Conservation (phyloP, 192 early-diverging fungal species). For the Chytriomyces hyalinus region DNA sequence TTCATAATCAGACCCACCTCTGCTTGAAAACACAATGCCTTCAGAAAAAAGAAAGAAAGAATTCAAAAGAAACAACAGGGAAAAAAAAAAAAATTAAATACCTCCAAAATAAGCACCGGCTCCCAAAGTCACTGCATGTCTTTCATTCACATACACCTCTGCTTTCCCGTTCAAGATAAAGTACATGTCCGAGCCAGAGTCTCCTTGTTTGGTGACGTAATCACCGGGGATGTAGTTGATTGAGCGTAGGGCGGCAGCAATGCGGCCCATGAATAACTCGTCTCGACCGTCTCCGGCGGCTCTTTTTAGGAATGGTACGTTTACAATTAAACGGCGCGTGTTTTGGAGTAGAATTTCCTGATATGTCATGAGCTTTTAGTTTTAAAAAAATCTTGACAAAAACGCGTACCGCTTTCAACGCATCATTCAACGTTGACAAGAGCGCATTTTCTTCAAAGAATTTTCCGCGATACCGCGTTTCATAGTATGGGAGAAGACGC, state of each 20-base stretch:
- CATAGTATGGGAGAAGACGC: constrained; percentile 38
- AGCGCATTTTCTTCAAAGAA: constrained; percentile 39
- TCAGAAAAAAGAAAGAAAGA: too few species aligned
- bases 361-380: too few species aligned
- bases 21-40: background rate
- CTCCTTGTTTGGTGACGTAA: constrained; percentile 34
- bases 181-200: constrained; percentile 56
- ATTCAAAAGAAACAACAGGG: too few species aligned
- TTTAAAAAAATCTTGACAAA: too few species aligned
- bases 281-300: constrained; percentile 20
- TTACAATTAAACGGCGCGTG: constrained; percentile 30
- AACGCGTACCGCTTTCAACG: constrained; percentile 42
- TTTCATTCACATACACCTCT: constrained; percentile 44
- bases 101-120: constrained; percentile 19
- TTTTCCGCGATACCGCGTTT: constrained; percentile 42
- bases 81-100: background rate
- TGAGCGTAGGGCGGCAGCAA: constrained; percentile 14
- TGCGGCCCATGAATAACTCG: constrained; percentile 25
- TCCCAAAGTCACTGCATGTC: constrained; percentile 30
- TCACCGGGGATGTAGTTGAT: constrained; percentile 36
- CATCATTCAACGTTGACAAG: constrained; percentile 37
- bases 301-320: constrained; percentile 37
- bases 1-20: constrained; percentile 5
- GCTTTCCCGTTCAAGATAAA: constrained; percentile 51
- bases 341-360: constrained; percentile 39